Evolutionary conservation across 768 basidiomycete genomes (phyloP), one percentile per base, ranked within the genome.

Genomic region (Mycena crocata): DNA sequence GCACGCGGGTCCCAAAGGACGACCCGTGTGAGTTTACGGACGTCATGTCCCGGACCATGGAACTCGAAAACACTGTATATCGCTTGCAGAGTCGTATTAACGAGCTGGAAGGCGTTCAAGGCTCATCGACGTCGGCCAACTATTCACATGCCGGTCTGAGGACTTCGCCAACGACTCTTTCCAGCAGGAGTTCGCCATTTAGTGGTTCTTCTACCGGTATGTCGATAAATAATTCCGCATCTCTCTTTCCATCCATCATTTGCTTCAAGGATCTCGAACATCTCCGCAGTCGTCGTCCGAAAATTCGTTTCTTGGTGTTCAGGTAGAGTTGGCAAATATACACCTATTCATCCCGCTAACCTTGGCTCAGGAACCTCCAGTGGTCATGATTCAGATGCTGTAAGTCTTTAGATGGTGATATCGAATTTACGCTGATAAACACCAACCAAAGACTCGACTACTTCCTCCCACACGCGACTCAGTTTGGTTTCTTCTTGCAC

Each of bases 11-110:
- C 0, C 77, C 81, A 44, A 74, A 81, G 21, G 69, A 63, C 7
- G 82, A 81, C 5, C 81, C 83, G 30, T 86, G 85, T 62, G 83
- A 85, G 72, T 86, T 85, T 61, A 78, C 77, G 0, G 84, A 84
- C 54, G 78, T 74, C 12, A 71, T 71, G 21, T 77, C 84, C 0
- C 75, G 74, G 7, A 84, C 77, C 0, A 70, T 83, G 52, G 71
- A 76, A 2, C 70, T 86, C 15, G 83, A 85, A 64, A 77, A 81
- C 13, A 72, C 82, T 0, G 67, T 86, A 14, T 64, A 73, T 0
- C 76, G 77, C n/a, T 71, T 86, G n/a, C 77, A 78, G 64, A 74
- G 77, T 15, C 78, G 84, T 23, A 72, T 86, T 0, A 70, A 67
- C 23, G 81, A 82, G 23, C 56, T 81, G 14, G 80, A 81, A 59